phyloP scores from a whole-genome alignment of 1,284 basidiomycete genomes.

The Quambalaria eucalypti region DNA sequence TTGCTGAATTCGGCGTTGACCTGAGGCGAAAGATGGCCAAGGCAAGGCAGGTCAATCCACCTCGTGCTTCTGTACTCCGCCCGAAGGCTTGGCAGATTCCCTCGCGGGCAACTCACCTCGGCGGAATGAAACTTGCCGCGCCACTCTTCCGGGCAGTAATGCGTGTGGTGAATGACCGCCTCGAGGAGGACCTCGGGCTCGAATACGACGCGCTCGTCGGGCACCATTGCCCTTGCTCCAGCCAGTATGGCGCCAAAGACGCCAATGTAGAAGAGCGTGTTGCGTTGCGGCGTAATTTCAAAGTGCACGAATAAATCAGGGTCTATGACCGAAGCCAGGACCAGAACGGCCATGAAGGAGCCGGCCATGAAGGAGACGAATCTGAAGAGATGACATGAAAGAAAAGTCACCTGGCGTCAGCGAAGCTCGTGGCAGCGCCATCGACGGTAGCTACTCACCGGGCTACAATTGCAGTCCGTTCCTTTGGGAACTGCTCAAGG shows the following conservation, averaged over 20 bases:
- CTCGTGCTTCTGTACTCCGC: too few relatives aligned
- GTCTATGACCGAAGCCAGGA: conserved; percentile 81
- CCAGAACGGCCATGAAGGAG: conserved; percentile 86
- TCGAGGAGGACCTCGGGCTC: conserved; percentile 85
- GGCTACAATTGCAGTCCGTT: conserved; percentile 76
- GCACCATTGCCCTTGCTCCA: conserved; percentile 85
- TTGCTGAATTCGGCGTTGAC: conserved; percentile 33
- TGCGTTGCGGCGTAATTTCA: conserved; percentile 84
- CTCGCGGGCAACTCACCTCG: conserved; percentile 1
- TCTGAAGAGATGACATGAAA: too few relatives aligned
- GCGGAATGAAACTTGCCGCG: conserved; percentile 71
- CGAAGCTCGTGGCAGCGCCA: too few relatives aligned
- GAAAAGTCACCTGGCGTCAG: too few relatives aligned
- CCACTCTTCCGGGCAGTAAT: conserved; percentile 91
- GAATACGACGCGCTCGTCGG: conserved; percentile 79
- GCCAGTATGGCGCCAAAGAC: conserved; percentile 80
- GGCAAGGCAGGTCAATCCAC: neutral
- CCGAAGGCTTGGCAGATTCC: neutral
- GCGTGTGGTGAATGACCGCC: conserved; percentile 83
- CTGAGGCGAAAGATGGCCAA: neutral
- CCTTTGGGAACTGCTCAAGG: conserved; percentile 94
- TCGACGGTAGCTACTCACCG: too few relatives aligned
- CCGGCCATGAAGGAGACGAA: conserved; percentile 93
- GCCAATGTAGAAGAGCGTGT: conserved; percentile 82
- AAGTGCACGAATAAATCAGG: conserved; percentile 79